phyloP scores from a whole-genome alignment of 352 stramenopile genomes.

The Globisporangium polare region DNA sequence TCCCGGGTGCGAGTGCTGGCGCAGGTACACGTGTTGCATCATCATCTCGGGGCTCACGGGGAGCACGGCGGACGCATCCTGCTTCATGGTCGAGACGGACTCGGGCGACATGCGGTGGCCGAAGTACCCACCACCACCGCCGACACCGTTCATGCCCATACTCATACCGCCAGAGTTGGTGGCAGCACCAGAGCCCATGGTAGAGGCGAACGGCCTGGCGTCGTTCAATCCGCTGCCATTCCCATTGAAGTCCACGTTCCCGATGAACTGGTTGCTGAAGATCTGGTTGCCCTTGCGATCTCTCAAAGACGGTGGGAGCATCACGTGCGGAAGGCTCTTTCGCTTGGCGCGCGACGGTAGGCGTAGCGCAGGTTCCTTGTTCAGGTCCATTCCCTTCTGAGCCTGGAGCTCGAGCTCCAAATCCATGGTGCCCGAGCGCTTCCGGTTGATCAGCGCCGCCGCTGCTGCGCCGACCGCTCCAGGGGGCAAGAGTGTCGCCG shows the following conservation, averaged over 20 bases:
- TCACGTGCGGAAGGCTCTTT: conserved; percentile 39
- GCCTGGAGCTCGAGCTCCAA: conserved; percentile 14
- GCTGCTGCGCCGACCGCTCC: conserved; percentile 15
- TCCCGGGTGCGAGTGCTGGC: conserved; percentile 18
- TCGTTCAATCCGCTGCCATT: conserved; percentile 6
- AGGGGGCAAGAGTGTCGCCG: conserved; percentile 24
- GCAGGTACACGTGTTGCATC: conserved; percentile 25
- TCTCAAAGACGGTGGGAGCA: conserved; percentile 17
- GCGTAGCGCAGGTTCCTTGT: conserved; percentile 22
- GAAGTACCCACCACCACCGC: conserved; percentile 6
- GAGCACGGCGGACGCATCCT: conserved; percentile 27
- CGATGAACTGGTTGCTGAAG: conserved; percentile 28
- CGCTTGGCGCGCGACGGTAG: conserved; percentile 32
- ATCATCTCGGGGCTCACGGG: conserved; percentile 25
- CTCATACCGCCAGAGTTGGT: background rate
- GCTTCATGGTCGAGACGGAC: conserved; percentile 16
- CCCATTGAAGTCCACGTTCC: conserved; percentile 9
- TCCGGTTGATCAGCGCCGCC: conserved; percentile 7
- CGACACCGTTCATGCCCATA: background rate
- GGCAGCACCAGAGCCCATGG: background rate
- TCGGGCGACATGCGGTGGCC: conserved; percentile 1
- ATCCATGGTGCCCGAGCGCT: conserved; percentile 17
- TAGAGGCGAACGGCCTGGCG: conserved; percentile 20
- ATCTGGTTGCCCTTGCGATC: conserved; percentile 35
- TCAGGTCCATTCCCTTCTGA: conserved; percentile 12